Conservation (phyloP, 106 monocot species). For the Phalaenopsis equestris region DNA sequence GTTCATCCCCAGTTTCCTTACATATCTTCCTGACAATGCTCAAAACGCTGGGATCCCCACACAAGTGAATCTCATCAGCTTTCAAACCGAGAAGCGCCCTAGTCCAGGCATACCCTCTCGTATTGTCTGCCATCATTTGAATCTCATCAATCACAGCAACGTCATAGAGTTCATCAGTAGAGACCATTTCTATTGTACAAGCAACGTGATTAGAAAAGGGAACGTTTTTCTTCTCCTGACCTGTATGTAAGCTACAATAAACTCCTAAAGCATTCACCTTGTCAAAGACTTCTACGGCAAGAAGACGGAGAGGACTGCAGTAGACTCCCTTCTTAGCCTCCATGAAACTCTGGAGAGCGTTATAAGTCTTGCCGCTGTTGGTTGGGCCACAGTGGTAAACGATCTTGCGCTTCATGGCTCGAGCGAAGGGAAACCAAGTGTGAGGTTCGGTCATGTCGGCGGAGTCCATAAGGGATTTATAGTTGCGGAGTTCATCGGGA, state of each 20-base stretch:
- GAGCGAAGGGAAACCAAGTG: slow-evolving; percentile 94
- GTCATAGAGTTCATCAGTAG: slow-evolving; percentile 65
- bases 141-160: slow-evolving; percentile 94
- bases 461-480: slow-evolving; percentile 38
- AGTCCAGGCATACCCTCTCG: slow-evolving; percentile 85
- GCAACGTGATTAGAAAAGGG: slow-evolving; percentile 83
- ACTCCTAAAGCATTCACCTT: slow-evolving; percentile 79
- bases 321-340: slow-evolving; percentile 69
- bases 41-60: slow-evolving; percentile 91
- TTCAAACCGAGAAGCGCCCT: slow-evolving; percentile 81
- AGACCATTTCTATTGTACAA: slow-evolving; percentile 91
- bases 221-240: slow-evolving; percentile 77
- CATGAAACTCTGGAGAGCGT: slow-evolving; percentile 77
- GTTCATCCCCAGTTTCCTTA: slow-evolving; percentile 71
- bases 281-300: slow-evolving; percentile 98
- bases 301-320: slow-evolving; percentile 81
- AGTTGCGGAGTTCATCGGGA: slow-evolving; percentile 40
- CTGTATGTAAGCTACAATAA: slow-evolving; percentile 83
- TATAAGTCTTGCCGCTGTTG: slow-evolving; percentile 96
- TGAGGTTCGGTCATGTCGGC: slow-evolving; percentile 83
- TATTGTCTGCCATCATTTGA: slow-evolving; percentile 83
- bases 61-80: slow-evolving; percentile 96
- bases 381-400: slow-evolving; percentile 98
- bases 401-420: slow-evolving; percentile 80
- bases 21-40: slow-evolving; percentile 68